These are phyloP conservation scores for Coniosporium tulheliwenetii DNA, from an alignment of 2,329 filamentous ascomycete species.

Conservation along the genomic window DNA sequence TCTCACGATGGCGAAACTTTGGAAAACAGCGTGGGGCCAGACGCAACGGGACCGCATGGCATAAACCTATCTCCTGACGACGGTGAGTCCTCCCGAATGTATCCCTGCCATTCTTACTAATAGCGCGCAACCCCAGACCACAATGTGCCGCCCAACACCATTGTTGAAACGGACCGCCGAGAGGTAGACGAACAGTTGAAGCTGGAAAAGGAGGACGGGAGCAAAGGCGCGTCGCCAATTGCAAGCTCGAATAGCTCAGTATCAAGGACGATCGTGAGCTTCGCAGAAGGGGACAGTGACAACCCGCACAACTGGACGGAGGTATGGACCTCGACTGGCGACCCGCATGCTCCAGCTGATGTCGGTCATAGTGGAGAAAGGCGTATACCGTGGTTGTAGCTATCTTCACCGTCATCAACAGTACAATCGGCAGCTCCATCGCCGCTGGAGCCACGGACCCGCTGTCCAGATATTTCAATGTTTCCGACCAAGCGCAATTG, in stretches of 20 bases:
- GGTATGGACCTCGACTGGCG: too few relatives aligned
- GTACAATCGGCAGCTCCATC: conserved; percentile 38
- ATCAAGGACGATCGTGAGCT: conserved; percentile 18
- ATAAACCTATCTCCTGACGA: too few relatives aligned
- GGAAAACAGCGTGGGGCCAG: too few relatives aligned
- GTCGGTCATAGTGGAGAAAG: conserved; percentile 27
- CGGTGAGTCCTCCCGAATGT: too few relatives aligned
- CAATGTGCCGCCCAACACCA: too few relatives aligned
- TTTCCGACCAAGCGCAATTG: conserved; percentile 27
- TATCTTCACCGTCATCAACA: conserved; percentile 48
- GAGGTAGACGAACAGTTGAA: conserved; percentile 7
- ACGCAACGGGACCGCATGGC: too few relatives aligned
- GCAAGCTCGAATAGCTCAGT: conserved; percentile 5
- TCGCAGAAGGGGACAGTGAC: conserved; percentile 14
- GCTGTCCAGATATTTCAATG: conserved; percentile 36
- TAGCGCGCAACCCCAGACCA: too few relatives aligned
- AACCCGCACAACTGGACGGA: conserved; percentile 16
- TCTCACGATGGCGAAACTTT: too few relatives aligned
- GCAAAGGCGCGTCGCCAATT: conserved; percentile 10
- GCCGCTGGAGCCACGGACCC: conserved; percentile 31
- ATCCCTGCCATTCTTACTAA: too few relatives aligned
- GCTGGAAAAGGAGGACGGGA: conserved; percentile 10
- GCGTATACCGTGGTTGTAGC: conserved; percentile 36
- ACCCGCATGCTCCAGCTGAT: too few relatives aligned
- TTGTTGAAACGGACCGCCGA: conserved; percentile 1